Percentiles rank a stretch among this genome's conserved stretches.
phyloP scores from a whole-genome alignment of 1,284 basidiomycete genomes.

The Heterobasidion occidentale region DNA sequence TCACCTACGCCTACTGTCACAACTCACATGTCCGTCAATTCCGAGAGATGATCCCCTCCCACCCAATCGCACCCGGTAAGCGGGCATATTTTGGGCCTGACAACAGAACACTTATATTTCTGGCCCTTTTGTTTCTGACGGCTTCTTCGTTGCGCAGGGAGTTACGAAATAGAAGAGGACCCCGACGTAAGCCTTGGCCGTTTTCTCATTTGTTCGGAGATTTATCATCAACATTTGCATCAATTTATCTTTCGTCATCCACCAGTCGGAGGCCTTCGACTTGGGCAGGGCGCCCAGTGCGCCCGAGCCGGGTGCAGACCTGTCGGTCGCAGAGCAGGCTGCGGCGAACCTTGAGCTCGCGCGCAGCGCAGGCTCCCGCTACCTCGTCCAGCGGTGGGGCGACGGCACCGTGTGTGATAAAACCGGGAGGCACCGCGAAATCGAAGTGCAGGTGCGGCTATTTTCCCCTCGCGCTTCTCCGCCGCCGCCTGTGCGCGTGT shows the following conservation, averaged over 20 bases:
- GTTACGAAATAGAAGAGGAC: conserved; percentile 15
- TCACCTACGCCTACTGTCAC: conserved; percentile 94
- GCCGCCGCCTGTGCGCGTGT: background rate
- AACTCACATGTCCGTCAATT: conserved; percentile 87
- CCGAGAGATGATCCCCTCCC: conserved; percentile 55
- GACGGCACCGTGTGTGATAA: conserved; percentile 91
- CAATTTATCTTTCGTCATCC: conserved; percentile 9
- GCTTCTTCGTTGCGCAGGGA: conserved; percentile 5
- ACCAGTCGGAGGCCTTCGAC: conserved; percentile 75
- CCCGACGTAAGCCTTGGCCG: conserved; percentile 12
- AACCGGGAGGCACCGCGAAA: conserved; percentile 75
- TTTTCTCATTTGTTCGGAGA: conserved; percentile 13
- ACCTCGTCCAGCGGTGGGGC: conserved; percentile 86
- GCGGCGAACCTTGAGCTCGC: conserved; percentile 68
- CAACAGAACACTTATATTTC: conserved; percentile 4
- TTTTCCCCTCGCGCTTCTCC: background rate
- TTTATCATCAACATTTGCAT: background rate
- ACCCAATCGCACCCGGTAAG: conserved; percentile 59
- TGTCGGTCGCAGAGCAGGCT: conserved; percentile 59
- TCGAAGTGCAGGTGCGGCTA: conserved; percentile 79
- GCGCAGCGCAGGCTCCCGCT: conserved; percentile 71
- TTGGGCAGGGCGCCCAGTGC: conserved; percentile 58
- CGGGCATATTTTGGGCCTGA: conserved; percentile 9
- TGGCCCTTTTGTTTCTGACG: conserved; percentile 5
- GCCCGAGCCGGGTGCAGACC: conserved; percentile 48